phyloP scores from a whole-genome alignment of 176 grass and related monocot species.

The Ananas comosus region DNA sequence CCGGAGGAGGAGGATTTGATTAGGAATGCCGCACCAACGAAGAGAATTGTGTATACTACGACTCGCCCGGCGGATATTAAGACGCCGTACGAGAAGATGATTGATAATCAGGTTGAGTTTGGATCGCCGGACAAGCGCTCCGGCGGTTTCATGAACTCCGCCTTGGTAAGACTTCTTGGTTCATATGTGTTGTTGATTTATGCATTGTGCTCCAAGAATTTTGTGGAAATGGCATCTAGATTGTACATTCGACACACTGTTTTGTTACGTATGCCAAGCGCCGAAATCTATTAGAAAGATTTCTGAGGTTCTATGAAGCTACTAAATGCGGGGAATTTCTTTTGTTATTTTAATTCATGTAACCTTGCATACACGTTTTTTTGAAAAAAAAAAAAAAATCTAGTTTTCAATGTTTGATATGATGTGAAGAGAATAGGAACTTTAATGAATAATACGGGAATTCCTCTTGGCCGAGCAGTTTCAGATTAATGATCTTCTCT shows the following conservation, averaged over 20 bases:
- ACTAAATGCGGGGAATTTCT: too few species aligned
- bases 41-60: slow-evolving; percentile 65
- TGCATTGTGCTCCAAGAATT: not conserved
- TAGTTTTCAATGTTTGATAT: not conserved
- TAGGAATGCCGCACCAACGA: slow-evolving; percentile 39
- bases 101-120: slow-evolving; percentile 90
- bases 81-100: slow-evolving; percentile 97
- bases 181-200: not conserved
- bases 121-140: slow-evolving; percentile 86
- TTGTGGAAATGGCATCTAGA: not conserved
- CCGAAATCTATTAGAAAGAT: too few species aligned
- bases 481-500: not conserved
- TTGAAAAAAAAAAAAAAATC: not conserved
- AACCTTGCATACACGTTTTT: not conserved
- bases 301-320: too few species aligned
- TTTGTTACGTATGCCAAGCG: too few species aligned
- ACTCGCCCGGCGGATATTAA: slow-evolving; percentile 85
- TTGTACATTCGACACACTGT: not conserved
- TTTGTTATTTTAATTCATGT: not conserved
- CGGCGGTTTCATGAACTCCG: slow-evolving; percentile 82
- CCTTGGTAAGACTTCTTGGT: slow-evolving; percentile 47
- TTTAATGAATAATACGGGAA: not conserved
- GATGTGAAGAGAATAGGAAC: not conserved
- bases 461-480: not conserved
- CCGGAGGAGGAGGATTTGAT: slow-evolving; percentile 32